Evolutionary conservation across 768 basidiomycete genomes (phyloP).

Genomic region (Suillus tomentosus): DNA sequence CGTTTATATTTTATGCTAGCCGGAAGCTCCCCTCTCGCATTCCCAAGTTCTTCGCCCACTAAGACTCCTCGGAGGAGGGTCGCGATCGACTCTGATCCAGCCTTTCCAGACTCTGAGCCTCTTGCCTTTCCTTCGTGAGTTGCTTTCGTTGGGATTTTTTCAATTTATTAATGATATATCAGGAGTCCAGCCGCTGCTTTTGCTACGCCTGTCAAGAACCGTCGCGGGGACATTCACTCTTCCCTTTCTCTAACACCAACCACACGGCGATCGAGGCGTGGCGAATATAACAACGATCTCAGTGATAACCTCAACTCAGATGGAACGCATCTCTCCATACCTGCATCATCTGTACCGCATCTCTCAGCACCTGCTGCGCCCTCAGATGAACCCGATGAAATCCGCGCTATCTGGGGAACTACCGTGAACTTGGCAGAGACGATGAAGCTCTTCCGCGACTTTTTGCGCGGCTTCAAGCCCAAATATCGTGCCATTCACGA

Average conservation of each 20-base stretch:
- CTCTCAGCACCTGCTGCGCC: constrained; percentile 64
- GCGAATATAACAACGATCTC: constrained; percentile 30
- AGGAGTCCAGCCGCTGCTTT: constrained; percentile 51
- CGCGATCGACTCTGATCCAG: constrained; percentile 38
- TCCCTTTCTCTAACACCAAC: constrained; percentile 62
- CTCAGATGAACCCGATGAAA: constrained; percentile 78
- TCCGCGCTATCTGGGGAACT: constrained; percentile 96
- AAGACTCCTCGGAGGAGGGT: constrained; percentile 47
- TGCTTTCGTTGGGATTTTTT: neutral
- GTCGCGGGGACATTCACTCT: constrained; percentile 91
- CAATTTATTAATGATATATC: neutral
- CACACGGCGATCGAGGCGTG: constrained; percentile 42
- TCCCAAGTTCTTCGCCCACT: constrained; percentile 62
- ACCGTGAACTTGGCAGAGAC: constrained; percentile 90
- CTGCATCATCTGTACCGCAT: constrained; percentile 53
- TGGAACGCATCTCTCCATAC: constrained; percentile 55
- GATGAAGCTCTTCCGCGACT: constrained; percentile 88
- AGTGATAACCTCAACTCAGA: constrained; percentile 59
- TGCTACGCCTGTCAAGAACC: constrained; percentile 67
- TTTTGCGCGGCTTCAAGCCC: constrained; percentile 89
- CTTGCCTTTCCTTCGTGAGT: constrained; percentile 71
- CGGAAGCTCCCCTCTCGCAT: constrained; percentile 62
- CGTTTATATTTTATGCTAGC: constrained; percentile 31
- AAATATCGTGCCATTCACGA: constrained; percentile 83
- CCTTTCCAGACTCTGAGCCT: constrained; percentile 56